phyloP scores from a whole-genome alignment of 208 protist genomes.

The Trypanosoma brucei region DNA sequence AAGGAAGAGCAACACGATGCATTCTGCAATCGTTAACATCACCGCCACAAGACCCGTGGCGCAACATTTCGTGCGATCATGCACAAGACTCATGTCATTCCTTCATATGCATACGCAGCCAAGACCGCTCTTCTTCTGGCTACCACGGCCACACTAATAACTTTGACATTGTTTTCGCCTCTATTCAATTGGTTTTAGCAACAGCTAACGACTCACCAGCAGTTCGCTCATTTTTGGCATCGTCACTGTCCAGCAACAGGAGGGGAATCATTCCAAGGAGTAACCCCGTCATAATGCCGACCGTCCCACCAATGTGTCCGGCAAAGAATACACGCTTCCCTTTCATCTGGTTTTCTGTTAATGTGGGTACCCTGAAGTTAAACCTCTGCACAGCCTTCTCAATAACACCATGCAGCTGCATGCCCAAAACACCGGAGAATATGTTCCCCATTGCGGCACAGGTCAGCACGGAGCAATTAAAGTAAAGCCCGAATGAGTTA shows the following conservation, averaged over 20 bases:
- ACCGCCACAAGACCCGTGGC: too few species aligned
- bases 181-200: background rate
- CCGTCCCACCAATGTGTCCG: constrained; percentile 83
- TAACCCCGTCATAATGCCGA: constrained; percentile 85
- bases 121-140: too few species aligned
- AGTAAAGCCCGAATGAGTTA: constrained; percentile 75
- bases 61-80: too few species aligned
- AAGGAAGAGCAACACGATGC: too few species aligned
- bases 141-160: background rate
- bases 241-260: constrained; percentile 64
- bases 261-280: constrained; percentile 85
- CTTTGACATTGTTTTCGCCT: background rate
- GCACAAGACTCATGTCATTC: too few species aligned
- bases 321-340: constrained; percentile 77
- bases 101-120: too few species aligned
- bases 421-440: constrained; percentile 81
- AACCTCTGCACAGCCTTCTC: constrained; percentile 83
- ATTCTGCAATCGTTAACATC: too few species aligned
- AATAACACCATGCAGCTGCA: constrained; percentile 89
- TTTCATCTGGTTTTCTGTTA: constrained; percentile 85
- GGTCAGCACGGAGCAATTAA: constrained; percentile 87
- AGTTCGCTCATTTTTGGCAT: constrained; percentile 64
- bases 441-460: constrained; percentile 91
- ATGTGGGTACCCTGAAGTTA: constrained; percentile 59
- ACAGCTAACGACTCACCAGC: background rate